Conservation (phyloP, 1,284 basidiomycete genomes). For the Puccinia horiana region DNA sequence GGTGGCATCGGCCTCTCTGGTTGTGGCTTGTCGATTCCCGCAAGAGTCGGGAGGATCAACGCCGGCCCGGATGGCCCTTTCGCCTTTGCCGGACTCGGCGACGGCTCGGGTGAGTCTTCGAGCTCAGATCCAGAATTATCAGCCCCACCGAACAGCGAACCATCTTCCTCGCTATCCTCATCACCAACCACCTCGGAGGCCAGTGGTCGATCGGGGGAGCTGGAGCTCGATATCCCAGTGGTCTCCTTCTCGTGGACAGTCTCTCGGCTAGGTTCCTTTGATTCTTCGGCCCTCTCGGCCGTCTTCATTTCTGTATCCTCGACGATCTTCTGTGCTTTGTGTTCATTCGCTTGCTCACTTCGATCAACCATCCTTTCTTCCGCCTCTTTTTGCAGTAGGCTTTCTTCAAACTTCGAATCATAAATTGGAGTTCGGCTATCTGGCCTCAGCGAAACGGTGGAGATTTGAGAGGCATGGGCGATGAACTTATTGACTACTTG, state of each 20-base stretch:
- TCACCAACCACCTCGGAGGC: conserved; percentile 6
- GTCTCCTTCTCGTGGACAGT: background rate
- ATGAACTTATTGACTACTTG: conserved; percentile 74
- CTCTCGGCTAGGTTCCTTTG: background rate
- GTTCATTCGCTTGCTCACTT: conserved; percentile 42
- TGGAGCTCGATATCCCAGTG: background rate
- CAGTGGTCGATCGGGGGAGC: conserved; percentile 10
- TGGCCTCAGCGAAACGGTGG: conserved; percentile 77
- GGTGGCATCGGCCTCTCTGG: background rate
- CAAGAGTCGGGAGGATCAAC: conserved; percentile 21
- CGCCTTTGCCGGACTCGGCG: background rate
- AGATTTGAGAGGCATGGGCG: conserved; percentile 82
- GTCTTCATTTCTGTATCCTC: conserved; percentile 52
- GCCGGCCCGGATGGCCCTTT: background rate
- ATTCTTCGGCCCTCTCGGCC: background rate
- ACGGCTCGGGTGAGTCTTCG: background rate
- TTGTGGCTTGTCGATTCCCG: background rate
- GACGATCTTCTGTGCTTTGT: conserved; percentile 2
- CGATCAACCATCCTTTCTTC: conserved; percentile 41
- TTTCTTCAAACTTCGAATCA: conserved; percentile 54
- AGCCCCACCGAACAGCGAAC: conserved; percentile 33
- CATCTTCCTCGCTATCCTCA: conserved; percentile 33
- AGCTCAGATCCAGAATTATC: conserved; percentile 32
- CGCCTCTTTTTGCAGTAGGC: conserved; percentile 49
- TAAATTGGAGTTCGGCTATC: conserved; percentile 58